These are phyloP conservation scores for Bryopsis sp. DNA, from an alignment of 139 green algal genomes.

Conservation along the genomic window DNA sequence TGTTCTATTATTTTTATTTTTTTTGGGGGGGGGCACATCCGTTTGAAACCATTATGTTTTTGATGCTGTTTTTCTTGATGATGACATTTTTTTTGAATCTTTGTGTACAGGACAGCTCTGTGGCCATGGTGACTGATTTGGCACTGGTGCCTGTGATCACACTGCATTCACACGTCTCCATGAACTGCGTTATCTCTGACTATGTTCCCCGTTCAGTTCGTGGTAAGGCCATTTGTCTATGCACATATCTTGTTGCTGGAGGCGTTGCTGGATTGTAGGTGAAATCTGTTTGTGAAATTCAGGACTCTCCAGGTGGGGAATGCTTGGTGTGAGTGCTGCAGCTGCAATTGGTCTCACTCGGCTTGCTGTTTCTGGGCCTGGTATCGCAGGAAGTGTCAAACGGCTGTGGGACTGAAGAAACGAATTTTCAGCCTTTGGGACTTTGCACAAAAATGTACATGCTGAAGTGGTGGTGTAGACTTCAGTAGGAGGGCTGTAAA, in stretches of 20 bases:
- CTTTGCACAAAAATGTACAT: too few relatives aligned
- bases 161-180: slow-evolving; percentile 9
- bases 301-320: slow-evolving; percentile 7
- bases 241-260: neutral
- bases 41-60: too few relatives aligned
- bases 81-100: too few relatives aligned
- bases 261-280: neutral
- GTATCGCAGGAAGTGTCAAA: slow-evolving; percentile 2
- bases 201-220: neutral
- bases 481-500: too few relatives aligned
- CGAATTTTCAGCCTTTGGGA: too few relatives aligned
- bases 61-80: too few relatives aligned
- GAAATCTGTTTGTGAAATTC: neutral
- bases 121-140: neutral
- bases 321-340: slow-evolving; percentile 5
- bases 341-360: slow-evolving; percentile 3
- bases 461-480: too few relatives aligned
- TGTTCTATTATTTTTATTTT: too few relatives aligned
- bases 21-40: too few relatives aligned
- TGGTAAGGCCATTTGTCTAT: neutral
- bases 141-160: neutral
- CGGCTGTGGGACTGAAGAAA: slow-evolving; percentile 15
- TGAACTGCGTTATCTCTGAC: slow-evolving; percentile 17
- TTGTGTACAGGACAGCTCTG: neutral
- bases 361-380: slow-evolving; percentile 4